Evolutionary conservation across 495 filamentous ascomycete species (phyloP), one percentile per base, ranked within the genome.

Genomic region (Penicillium crystallinum): DNA sequence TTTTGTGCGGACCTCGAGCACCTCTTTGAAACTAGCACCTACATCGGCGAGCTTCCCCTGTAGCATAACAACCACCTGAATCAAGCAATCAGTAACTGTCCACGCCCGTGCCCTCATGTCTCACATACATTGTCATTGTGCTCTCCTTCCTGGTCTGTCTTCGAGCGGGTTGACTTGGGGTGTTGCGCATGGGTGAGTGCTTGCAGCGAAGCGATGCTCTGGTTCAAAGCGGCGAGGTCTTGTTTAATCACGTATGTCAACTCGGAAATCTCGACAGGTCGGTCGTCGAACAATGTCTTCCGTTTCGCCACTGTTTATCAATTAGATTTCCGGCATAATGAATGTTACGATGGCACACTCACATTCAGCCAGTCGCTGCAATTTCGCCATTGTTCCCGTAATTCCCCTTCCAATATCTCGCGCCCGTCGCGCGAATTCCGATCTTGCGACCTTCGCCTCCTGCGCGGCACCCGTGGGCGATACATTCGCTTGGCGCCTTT

Each of bases 161-260:
- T 74, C 12, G 68, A 65, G 18, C 77, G 71, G 42, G 56, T 68
- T 12, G 64, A 65, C 46, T 88, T 88, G 2, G 88, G 84, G 55
- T 92, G 86, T 69, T 91, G 87, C 21, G 80, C 72, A 29, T 80
- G 74, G 0, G 81, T 83, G 17, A 97, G 79, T 3, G 81, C 71
- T 65, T 96, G 89, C 34, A 98, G 72, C 17, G 74, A 77, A 39
- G 85, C 84, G 62, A 98, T 97, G 64, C 92, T 85, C 52, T 86
- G 79, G 68, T 96, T 97, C 50, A 98, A 71, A 10, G 87, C 83
- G 0, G 91, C 88, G 22, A 97, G 81, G 62, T 97, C 95, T 78
- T 97, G 93, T 70, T 97, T 97, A 73, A 98, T 97, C 65, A 95
- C 83, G 61, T 88, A 95, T 9, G 91, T 93, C 68, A 97, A 82